Percentiles rank a stretch among this genome's conserved stretches.
Evolutionary conservation across 2,329 filamentous ascomycete genomes (phyloP).

Genomic region (Curvularia spicifera): DNA sequence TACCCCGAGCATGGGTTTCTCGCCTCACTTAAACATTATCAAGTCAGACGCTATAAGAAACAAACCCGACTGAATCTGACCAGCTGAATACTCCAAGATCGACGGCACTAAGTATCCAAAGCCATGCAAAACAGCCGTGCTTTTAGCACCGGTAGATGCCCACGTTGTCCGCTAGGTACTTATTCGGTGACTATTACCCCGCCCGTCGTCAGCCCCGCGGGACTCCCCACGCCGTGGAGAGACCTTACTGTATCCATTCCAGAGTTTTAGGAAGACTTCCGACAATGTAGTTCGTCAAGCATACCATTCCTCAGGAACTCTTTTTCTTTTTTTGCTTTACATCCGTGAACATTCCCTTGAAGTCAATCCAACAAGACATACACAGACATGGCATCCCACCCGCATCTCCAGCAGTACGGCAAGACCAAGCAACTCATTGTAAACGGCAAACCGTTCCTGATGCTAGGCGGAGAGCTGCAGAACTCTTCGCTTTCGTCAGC

Average conservation of each 20-base stretch:
- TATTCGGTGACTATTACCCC: slow-evolving; percentile 12
- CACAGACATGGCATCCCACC: slow-evolving; percentile 13
- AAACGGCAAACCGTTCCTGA: slow-evolving; percentile 54
- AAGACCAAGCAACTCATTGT: slow-evolving; percentile 50
- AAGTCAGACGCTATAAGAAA: background rate
- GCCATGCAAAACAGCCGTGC: background rate
- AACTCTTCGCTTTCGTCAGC: slow-evolving; percentile 57
- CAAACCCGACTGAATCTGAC: too few species aligned
- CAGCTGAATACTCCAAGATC: background rate
- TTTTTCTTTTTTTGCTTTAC: background rate
- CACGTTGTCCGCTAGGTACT: background rate
- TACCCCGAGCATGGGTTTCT: background rate
- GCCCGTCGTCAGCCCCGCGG: slow-evolving; percentile 4
- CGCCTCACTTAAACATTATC: background rate
- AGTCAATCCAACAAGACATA: background rate
- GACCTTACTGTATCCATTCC: background rate
- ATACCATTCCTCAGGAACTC: background rate
- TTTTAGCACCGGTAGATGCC: slow-evolving; percentile 17
- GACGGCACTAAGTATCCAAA: background rate
- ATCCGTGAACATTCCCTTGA: background rate
- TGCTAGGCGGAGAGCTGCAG: slow-evolving; percentile 56
- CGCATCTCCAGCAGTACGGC: slow-evolving; percentile 31
- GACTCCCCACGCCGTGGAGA: background rate
- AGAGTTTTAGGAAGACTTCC: background rate
- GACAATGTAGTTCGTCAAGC: background rate